Evolutionary conservation across 2,329 filamentous ascomycete genomes (phyloP).

Genomic region (Colletotrichum viniferum): DNA sequence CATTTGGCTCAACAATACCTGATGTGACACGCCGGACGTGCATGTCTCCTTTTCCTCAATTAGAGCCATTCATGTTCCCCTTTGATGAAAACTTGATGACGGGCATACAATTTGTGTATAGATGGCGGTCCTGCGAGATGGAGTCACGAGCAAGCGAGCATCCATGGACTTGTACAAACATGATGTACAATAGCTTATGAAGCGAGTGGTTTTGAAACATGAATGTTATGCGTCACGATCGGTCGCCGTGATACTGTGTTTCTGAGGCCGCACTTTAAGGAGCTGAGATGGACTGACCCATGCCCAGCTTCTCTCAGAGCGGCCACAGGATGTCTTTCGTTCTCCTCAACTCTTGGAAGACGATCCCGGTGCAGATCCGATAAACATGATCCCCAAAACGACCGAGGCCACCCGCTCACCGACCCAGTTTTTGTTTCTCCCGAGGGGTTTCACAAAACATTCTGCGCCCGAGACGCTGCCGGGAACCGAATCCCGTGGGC

Average conservation of each 20-base stretch:
- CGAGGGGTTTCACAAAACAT: neutral
- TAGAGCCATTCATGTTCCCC: neutral
- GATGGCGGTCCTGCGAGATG: neutral
- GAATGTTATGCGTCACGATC: neutral
- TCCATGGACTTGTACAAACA: neutral
- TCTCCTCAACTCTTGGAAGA: neutral
- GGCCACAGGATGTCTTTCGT: neutral
- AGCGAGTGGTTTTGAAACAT: neutral
- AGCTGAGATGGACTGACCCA: neutral
- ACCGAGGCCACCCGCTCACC: neutral
- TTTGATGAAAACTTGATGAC: neutral
- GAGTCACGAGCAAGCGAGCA: neutral
- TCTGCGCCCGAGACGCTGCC: neutral
- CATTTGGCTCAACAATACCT: neutral
- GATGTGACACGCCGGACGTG: slow-evolving; percentile 4
- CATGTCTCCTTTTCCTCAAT: neutral
- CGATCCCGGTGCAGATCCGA: neutral
- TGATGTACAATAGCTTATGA: neutral
- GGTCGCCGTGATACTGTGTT: neutral
- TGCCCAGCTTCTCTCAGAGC: neutral
- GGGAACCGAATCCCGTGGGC: neutral
- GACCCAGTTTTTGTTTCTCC: neutral
- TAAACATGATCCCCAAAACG: neutral
- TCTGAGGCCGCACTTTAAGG: neutral
- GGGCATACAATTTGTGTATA: neutral